Conservation (phyloP, 2,329 filamentous ascomycete genomes). For the Xylariaceae sp. region DNA sequence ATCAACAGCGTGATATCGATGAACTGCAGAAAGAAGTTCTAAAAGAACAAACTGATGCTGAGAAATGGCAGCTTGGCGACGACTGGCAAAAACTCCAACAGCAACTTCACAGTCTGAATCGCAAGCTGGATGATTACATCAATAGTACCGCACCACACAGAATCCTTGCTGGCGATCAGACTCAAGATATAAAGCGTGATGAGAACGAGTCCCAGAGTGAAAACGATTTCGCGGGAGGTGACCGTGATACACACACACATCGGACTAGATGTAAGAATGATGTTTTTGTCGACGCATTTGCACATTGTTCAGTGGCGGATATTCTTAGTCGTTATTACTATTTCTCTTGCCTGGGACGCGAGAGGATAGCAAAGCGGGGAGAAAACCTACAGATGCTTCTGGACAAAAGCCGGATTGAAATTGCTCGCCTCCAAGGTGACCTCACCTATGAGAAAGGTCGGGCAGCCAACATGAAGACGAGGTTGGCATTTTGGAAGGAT, state of each 20-base stretch:
- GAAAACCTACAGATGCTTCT: conserved; percentile 12
- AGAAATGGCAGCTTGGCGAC: neutral
- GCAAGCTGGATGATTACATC: conserved; percentile 5
- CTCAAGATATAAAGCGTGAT: too few relatives aligned
- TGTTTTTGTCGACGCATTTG: neutral
- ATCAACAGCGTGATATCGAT: conserved; percentile 15
- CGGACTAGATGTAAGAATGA: neutral
- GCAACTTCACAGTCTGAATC: conserved; percentile 3
- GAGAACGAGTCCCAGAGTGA: too few relatives aligned
- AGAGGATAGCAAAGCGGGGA: conserved; percentile 10
- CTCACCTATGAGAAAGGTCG: conserved; percentile 7
- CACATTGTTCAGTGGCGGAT: neutral
- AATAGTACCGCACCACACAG: neutral
- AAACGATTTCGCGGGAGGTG: too few relatives aligned
- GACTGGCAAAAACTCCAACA: conserved; percentile 7
- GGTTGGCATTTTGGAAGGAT: conserved; percentile 5
- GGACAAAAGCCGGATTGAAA: neutral
- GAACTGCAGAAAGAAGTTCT: conserved; percentile 8
- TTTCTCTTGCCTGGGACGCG: conserved; percentile 9
- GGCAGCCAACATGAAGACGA: conserved; percentile 6
- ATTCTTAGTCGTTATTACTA: conserved; percentile 8
- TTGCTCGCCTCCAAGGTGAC: conserved; percentile 14
- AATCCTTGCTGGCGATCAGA: neutral
- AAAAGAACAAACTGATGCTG: conserved; percentile 2
- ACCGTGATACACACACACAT: too few relatives aligned